Evolutionary conservation across 2,329 filamentous ascomycete genomes (phyloP), one percentile per base, ranked within the genome.

Genomic region (Thielaviopsis punctulata): DNA sequence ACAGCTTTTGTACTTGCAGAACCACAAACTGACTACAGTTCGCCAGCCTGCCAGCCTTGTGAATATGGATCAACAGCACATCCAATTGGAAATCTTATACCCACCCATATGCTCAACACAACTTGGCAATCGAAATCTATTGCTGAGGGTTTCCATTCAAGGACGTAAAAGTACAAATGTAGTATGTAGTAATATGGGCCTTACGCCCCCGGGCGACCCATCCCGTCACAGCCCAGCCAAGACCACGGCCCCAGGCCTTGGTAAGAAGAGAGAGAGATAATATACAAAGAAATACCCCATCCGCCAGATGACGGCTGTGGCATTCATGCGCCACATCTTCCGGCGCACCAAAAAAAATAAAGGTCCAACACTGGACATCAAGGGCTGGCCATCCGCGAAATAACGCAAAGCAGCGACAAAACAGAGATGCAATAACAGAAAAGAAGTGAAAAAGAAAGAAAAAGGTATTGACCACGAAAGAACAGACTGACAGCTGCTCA

Each of bases 401-500:
- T 12, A 2, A 41, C 36, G 23, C 21, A 25, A 39, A 25, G 30
- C 30, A 44, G 13, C 12, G 22, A 50, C 2, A 49, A 41, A 49
- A 23, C 41, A 50, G 33, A 30, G 45, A 46, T n/a, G 22, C 45
- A 10, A 18, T 24, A 19, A 45, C 43, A 27, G 13, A 8, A 46
- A 46, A 21, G 19, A 18, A 46, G 24, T 24, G 45, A 25, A 18
- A 48, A 30, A 15, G 30, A 48, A 48, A 10, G 45, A 18, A 50
- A 50, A 39, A 12, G 12, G 18, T 30, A 18, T 48, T 15, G 13
- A 15, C 24, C 24, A 6, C 9, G n/a, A 45, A 18, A 33, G 6
- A 21, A 8, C 22, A 22, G 24, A 10, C n/a, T 10, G 19, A 15
- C 8, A 18, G 22, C 43, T 18, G 21, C 51, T 70, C 80, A 95